phyloP scores from a whole-genome alignment of 805 yeast genomes.

The Komagataella kurtzmanii region DNA sequence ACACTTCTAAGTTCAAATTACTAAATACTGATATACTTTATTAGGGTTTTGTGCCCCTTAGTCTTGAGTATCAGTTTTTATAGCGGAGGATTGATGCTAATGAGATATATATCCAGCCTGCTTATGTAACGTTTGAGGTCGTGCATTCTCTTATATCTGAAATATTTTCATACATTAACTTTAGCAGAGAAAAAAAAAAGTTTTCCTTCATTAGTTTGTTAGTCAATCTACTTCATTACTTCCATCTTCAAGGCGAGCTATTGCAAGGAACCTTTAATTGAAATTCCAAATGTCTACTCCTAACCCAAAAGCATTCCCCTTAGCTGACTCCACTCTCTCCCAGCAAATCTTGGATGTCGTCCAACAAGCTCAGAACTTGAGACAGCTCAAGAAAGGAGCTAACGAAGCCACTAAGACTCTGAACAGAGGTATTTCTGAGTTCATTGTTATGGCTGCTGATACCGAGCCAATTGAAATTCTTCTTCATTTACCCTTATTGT shows the following conservation, averaged over 20 bases:
- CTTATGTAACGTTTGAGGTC: not conserved
- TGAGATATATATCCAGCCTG: not conserved
- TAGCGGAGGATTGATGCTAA: too few species aligned
- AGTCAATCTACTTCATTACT: not conserved
- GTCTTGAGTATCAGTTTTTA: too few species aligned
- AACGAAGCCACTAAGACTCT: constrained; percentile 98
- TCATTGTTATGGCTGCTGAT: constrained; percentile 99
- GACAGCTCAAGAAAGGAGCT: constrained; percentile 99
- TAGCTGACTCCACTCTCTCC: constrained; percentile 89
- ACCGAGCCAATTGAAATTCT: constrained; percentile 98
- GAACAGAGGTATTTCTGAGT: constrained; percentile 99
- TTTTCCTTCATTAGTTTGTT: not conserved
- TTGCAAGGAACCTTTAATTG: constrained; percentile 38
- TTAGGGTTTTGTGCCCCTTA: too few species aligned
- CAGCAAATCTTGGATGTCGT: constrained; percentile 96
- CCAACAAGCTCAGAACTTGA: constrained; percentile 94
- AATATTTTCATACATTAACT: not conserved
- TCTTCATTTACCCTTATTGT: constrained; percentile 90
- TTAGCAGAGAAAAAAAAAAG: not conserved
- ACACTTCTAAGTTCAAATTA: too few species aligned
- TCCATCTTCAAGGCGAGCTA: constrained; percentile 24
- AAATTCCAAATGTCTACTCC: constrained; percentile 56
- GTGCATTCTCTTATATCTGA: not conserved
- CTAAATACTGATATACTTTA: too few species aligned
- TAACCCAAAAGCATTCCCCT: constrained; percentile 98